phyloP scores from a whole-genome alignment of 306 rosid species.

The Pyrus communis region DNA sequence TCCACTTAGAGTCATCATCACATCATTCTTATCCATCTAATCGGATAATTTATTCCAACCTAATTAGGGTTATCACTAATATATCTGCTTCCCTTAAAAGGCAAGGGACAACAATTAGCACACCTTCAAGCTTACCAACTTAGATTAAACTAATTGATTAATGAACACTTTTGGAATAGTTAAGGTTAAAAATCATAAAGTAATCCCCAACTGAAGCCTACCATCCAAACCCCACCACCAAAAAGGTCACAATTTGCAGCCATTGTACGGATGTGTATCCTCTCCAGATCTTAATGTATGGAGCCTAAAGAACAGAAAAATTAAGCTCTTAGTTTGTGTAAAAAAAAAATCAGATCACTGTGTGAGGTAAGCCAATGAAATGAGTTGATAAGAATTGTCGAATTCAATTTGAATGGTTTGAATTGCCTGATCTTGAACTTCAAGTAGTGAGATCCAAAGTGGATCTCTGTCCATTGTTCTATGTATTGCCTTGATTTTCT shows the following conservation, averaged over 20 bases:
- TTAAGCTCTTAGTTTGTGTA: no score
- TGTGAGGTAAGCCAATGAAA: no score
- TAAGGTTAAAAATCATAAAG: conserved; percentile 4
- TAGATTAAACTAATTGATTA: background rate
- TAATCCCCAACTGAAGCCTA: conserved; percentile 1
- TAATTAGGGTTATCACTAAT: background rate
- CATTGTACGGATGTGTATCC: background rate
- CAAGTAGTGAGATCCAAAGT: no score
- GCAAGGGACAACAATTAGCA: conserved; percentile 14
- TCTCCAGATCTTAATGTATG: no score
- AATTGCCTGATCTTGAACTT: no score
- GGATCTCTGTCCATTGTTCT: background rate
- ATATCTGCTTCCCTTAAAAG: conserved; percentile 48
- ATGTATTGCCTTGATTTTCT: background rate
- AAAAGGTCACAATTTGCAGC: conserved; percentile 9
- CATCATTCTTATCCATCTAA: background rate
- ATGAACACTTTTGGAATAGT: background rate
- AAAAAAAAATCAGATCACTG: no score
- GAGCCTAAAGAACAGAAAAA: no score
- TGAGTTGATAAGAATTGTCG: no score
- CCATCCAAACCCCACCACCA: background rate
- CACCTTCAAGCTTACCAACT: background rate
- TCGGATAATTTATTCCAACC: background rate
- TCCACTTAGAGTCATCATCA: conserved; percentile 17
- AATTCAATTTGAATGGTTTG: no score